A percentile compares a stretch with the other conserved stretches of the same genome.
phyloP scores from a whole-genome alignment of 495 filamentous ascomycete species.

The Neurospora sp. region DNA sequence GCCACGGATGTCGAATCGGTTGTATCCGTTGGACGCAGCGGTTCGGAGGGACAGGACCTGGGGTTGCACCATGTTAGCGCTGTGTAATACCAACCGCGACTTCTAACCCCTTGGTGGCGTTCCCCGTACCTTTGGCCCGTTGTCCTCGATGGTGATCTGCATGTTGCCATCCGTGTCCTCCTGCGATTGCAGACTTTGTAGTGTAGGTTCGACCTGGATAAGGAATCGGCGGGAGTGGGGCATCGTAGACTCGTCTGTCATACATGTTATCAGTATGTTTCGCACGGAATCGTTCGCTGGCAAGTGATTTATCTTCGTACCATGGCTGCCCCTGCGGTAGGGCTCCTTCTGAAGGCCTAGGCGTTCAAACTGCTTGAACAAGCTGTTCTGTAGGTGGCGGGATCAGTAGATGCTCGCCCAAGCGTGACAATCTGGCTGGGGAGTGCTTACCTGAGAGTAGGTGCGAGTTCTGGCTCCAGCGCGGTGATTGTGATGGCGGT shows the following conservation, averaged over 20 bases:
- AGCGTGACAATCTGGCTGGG: background rate
- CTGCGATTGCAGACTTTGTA: conserved; percentile 57
- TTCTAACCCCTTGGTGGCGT: background rate
- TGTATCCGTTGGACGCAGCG: conserved; percentile 74
- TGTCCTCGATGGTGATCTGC: conserved; percentile 95
- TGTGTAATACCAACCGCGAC: conserved; percentile 1
- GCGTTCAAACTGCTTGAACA: conserved; percentile 34
- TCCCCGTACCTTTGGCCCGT: conserved; percentile 71
- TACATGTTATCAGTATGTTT: background rate
- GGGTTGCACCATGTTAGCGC: conserved; percentile 26
- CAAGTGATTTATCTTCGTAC: conserved; percentile 13
- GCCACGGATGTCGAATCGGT: conserved; percentile 75
- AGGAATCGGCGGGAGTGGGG: conserved; percentile 57
- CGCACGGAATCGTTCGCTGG: background rate
- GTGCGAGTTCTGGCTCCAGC: conserved; percentile 34
- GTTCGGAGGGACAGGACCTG: conserved; percentile 68
- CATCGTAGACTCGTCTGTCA: conserved; percentile 34
- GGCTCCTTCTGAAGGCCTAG: conserved; percentile 29
- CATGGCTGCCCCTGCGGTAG: conserved; percentile 39
- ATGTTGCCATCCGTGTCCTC: conserved; percentile 88
- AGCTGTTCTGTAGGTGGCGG: conserved; percentile 24
- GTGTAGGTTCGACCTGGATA: conserved; percentile 65
- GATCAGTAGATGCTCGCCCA: conserved; percentile 4
- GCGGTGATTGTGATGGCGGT: conserved; percentile 30
- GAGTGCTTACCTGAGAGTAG: conserved; percentile 32